Percentiles rank a stretch among this genome's conserved stretches.
These are phyloP conservation scores for Pseudozyma sp. DNA, from an alignment of 1,284 basidiomycete genomes.

Conservation along the genomic window DNA sequence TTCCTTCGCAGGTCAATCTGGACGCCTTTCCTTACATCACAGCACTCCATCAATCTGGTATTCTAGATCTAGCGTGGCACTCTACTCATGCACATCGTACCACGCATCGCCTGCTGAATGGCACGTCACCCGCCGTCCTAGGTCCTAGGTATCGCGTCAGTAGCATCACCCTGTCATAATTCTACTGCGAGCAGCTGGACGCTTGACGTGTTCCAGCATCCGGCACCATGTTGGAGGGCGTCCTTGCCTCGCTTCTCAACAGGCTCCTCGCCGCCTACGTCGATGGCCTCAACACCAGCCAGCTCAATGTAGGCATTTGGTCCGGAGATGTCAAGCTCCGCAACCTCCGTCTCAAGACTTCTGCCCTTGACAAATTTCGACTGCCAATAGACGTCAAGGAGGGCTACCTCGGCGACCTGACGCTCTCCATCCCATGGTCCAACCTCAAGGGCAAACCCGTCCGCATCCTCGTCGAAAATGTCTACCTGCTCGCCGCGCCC, in stretches of 20 bases:
- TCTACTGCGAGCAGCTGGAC: background rate
- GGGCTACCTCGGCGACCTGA: slow-evolving; percentile 90
- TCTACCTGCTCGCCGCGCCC: slow-evolving; percentile 92
- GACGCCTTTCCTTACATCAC: too few relatives aligned
- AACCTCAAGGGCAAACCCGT: slow-evolving; percentile 93
- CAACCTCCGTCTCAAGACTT: slow-evolving; percentile 85
- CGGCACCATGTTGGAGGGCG: slow-evolving; percentile 64
- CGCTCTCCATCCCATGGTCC: slow-evolving; percentile 93
- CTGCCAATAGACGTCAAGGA: slow-evolving; percentile 96
- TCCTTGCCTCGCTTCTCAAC: slow-evolving; percentile 73
- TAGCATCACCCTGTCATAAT: background rate
- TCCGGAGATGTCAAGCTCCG: slow-evolving; percentile 89
- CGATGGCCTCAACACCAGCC: slow-evolving; percentile 93
- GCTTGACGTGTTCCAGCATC: background rate
- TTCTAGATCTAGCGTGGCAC: too few relatives aligned
- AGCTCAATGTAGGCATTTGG: slow-evolving; percentile 93
- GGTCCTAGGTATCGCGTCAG: background rate
- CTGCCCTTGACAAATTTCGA: slow-evolving; percentile 93
- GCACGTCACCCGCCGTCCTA: background rate
- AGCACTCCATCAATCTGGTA: too few relatives aligned
- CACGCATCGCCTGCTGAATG: slow-evolving; percentile 2
- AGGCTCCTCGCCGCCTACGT: slow-evolving; percentile 94
- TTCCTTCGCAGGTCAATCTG: too few relatives aligned
- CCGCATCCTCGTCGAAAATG: slow-evolving; percentile 90
- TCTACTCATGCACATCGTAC: background rate